phyloP scores from a whole-genome alignment of 2,329 filamentous ascomycete genomes.

The Chaetothyriales sp. region DNA sequence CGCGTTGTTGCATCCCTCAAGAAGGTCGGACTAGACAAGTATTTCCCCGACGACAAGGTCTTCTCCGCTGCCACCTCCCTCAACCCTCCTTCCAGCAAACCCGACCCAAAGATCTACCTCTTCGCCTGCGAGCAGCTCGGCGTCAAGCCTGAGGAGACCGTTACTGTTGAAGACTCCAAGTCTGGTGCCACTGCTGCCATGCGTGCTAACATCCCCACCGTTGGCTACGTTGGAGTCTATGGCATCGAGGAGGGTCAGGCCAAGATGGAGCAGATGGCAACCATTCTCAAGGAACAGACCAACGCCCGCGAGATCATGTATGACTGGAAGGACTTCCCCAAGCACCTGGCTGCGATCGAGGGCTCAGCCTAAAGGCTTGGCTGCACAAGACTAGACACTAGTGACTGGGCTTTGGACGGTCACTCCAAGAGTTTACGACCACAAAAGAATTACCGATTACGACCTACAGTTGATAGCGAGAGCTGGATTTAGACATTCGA shows the following conservation, averaged over 20 bases:
- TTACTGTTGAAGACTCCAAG: constrained; percentile 83
- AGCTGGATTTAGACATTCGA: not conserved
- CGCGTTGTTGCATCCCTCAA: constrained; percentile 65
- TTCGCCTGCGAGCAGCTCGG: constrained; percentile 61
- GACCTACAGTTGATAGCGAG: not conserved
- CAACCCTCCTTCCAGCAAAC: constrained; percentile 68
- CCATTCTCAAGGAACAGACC: constrained; percentile 45
- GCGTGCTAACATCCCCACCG: constrained; percentile 62
- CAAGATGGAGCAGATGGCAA: constrained; percentile 59
- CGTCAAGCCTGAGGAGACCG: constrained; percentile 54
- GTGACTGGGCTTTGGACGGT: not conserved
- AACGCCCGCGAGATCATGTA: constrained; percentile 36
- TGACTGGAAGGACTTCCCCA: constrained; percentile 24
- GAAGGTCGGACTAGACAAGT: constrained; percentile 67
- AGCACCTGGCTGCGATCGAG: not conserved
- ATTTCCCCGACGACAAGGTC: constrained; percentile 58
- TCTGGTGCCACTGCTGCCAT: constrained; percentile 67
- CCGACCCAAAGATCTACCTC: constrained; percentile 82
- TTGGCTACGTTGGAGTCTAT: constrained; percentile 79
- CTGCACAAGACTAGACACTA: not conserved
- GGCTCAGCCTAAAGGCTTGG: not conserved
- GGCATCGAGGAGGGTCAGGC: constrained; percentile 45
- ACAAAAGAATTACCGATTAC: not conserved
- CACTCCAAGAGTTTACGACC: not conserved
- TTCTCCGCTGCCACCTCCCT: constrained; percentile 75